These are phyloP conservation scores for Fusarium praegraminearum DNA, from an alignment of 2,329 filamentous ascomycete species.

Conservation along the genomic window DNA sequence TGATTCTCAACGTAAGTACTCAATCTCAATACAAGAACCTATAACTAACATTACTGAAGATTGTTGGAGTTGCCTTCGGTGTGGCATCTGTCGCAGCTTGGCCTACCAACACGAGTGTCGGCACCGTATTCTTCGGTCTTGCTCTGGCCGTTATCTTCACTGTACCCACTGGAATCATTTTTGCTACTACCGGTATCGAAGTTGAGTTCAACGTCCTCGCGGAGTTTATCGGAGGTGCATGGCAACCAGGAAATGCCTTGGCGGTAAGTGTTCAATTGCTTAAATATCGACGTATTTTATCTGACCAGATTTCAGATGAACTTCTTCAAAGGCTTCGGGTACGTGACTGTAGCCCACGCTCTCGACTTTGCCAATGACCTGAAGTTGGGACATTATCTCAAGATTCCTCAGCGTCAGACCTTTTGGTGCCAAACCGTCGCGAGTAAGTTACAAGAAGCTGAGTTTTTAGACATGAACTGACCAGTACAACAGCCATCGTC, in stretches of 20 bases:
- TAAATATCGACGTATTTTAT: accelerated
- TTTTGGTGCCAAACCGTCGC: conserved; percentile 53
- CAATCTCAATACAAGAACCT: accelerated
- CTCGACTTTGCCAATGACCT: conserved; percentile 54
- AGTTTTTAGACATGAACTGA: neutral
- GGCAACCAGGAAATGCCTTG: conserved; percentile 58
- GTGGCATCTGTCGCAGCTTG: conserved; percentile 53
- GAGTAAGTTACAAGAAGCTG: conserved; percentile 11
- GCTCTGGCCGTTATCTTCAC: conserved; percentile 58
- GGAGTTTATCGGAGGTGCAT: conserved; percentile 61
- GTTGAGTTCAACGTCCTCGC: conserved; percentile 61
- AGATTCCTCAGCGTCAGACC: conserved; percentile 55
- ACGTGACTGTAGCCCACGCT: conserved; percentile 54
- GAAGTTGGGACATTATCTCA: conserved; percentile 59
- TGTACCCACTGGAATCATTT: conserved; percentile 59
- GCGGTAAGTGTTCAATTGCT: conserved; percentile 32
- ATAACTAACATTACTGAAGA: neutral
- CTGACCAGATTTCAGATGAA: conserved; percentile 51
- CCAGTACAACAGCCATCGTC: conserved; percentile 40
- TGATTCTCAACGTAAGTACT: conserved; percentile 37
- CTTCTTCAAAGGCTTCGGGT: conserved; percentile 61
- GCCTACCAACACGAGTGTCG: conserved; percentile 58
- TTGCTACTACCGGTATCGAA: conserved; percentile 58
- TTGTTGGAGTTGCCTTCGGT: conserved; percentile 52
- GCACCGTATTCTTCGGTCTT: conserved; percentile 59